Base-by-base conservation (phyloP, 2,329 filamentous ascomycete species). In the Aspergillus ibericus region DNA sequence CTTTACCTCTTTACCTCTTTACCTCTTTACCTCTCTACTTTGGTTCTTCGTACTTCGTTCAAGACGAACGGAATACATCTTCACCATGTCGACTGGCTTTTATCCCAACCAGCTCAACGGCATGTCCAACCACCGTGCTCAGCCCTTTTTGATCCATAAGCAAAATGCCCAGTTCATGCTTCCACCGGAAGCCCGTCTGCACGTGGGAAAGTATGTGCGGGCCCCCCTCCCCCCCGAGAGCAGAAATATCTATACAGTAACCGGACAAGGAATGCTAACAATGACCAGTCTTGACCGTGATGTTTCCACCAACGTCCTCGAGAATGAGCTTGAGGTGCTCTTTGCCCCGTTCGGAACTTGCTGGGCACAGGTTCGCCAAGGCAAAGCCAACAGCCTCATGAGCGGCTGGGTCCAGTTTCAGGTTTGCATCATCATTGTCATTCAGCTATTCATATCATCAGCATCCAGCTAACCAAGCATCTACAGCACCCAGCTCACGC, bases 401-500 rank as follows among this genome's bases (percentile, higher is more conserved):
- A 71, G 68, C 36, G 76, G 70, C 13, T 75, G 77, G 66, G 68
- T 77, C 20, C 75, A 77, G 56, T 78, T 74, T 58, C 70, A 77
- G 61, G 75, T 73, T 63, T 55, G 66, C 55, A 51, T 25, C n/a
- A 15, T 44, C 6, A 25, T 25, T 5, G 5, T 25, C 25, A 7
- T 55, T 9, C 29, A 32, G 3, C 29, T 9, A 10, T 32, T 9
- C 9, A 32, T 32, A 32, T 10, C 7, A 32, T 32, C 2, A 32
- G 29, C 9, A 32, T 10, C 8, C 29, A 32, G 4, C 29, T 32
- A 10, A 32, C 29, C 29, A 32, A 32, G 12, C 9, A 32, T 3
- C 29, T 32, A 9, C 29, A 32, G 29, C 9, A 32, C 9, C 29
- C 29, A 10, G 29, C 29, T 2, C 8, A 10, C 29, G 29, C 8